phyloP scores from a whole-genome alignment of 441 rosid genomes.

The Omphalea diandra region DNA sequence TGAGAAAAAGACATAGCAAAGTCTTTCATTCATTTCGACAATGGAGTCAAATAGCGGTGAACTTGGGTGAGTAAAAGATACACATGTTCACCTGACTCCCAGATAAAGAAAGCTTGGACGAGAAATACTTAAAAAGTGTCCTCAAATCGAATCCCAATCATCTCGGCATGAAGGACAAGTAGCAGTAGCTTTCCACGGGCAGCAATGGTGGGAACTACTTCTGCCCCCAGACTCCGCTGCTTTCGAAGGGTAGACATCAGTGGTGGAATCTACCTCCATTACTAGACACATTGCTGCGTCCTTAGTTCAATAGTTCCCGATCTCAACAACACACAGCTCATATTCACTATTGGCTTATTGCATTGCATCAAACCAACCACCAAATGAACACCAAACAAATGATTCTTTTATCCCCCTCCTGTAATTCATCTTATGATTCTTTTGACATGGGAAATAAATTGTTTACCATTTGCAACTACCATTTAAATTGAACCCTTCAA shows the following conservation, averaged over 20 bases:
- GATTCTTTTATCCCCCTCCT: neutral
- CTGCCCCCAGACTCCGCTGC: neutral
- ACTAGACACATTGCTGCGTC: neutral
- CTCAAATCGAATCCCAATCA: neutral
- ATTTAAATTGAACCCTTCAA: conserved; percentile 16
- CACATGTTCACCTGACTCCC: too few relatives aligned
- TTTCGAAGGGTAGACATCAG: neutral
- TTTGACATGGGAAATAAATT: neutral
- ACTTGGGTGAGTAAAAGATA: too few relatives aligned
- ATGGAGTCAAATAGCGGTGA: too few relatives aligned
- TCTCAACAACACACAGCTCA: neutral
- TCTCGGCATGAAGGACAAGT: neutral
- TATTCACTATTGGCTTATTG: neutral
- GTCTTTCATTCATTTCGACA: too few relatives aligned
- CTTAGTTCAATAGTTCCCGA: neutral
- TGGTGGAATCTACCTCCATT: neutral
- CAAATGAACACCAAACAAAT: neutral
- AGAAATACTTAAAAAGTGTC: too few relatives aligned
- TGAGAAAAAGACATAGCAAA: too few relatives aligned
- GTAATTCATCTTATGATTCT: neutral
- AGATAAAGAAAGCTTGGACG: too few relatives aligned
- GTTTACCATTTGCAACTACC: conserved; percentile 1
- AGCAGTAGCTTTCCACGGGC: too few relatives aligned
- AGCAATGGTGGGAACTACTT: neutral
- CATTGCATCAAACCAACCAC: neutral